Conservation (phyloP, 352 stramenopile genomes). For the Phytophthora hibernalis region DNA sequence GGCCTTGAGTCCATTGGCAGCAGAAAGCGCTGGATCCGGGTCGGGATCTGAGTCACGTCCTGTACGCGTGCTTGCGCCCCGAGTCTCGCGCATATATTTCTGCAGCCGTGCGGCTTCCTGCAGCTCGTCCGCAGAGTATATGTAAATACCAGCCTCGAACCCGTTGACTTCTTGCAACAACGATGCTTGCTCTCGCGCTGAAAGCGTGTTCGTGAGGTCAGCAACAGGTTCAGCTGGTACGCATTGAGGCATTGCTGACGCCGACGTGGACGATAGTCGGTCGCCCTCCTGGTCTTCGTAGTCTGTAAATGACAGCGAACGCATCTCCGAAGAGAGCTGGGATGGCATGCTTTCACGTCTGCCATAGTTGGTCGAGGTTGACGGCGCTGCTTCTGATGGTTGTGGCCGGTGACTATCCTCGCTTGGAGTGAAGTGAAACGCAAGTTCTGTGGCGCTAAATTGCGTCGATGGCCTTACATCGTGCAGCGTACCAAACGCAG, state of each 20-base stretch:
- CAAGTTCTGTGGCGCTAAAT: conserved; percentile 36
- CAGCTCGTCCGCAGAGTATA: conserved; percentile 83
- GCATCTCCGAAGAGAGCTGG: conserved; percentile 23
- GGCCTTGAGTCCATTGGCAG: conserved; percentile 18
- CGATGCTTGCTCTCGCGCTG: conserved; percentile 60
- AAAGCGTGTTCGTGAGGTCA: conserved; percentile 54
- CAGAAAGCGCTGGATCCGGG: conserved; percentile 21
- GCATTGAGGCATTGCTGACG: conserved; percentile 40
- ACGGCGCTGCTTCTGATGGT: conserved; percentile 10
- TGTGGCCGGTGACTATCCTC: conserved; percentile 20
- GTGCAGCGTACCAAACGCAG: conserved; percentile 22
- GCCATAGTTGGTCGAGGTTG: conserved; percentile 3
- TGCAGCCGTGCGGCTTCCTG: conserved; percentile 63
- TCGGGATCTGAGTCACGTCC: conserved; percentile 19
- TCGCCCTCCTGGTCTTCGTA: conserved; percentile 35
- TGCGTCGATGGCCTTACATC: conserved; percentile 23
- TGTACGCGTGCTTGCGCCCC: conserved; percentile 12
- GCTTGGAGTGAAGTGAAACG: conserved; percentile 31
- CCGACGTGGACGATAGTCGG: conserved; percentile 32
- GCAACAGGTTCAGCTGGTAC: conserved; percentile 45
- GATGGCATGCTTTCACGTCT: conserved; percentile 35
- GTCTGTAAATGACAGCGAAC: conserved; percentile 40
- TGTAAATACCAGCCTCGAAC: conserved; percentile 69
- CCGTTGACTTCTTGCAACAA: conserved; percentile 73
- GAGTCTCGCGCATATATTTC: conserved; percentile 53